These are phyloP conservation scores for Aspergillus homomorphus DNA, from an alignment of 495 filamentous ascomycete species.

Conservation along the genomic window DNA sequence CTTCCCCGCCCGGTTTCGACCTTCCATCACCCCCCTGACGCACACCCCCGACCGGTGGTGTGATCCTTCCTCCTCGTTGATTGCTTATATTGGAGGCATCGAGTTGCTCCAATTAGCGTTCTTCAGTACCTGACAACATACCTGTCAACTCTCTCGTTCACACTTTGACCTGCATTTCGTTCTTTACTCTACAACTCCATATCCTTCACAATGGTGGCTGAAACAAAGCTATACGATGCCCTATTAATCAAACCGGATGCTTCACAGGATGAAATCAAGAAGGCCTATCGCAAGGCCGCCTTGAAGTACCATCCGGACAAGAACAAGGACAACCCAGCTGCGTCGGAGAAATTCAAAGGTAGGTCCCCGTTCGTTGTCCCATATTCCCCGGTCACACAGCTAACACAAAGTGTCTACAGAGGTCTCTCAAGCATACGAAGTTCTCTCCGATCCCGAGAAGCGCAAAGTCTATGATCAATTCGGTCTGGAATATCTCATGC, in stretches of 20 bases:
- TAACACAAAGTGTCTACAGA: constrained; percentile 46
- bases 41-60: constrained; percentile 9
- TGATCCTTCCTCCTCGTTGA: constrained; percentile 9
- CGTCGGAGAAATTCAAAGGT: constrained; percentile 86
- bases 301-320: constrained; percentile 96
- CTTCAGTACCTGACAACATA: not conserved
- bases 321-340: constrained; percentile 84
- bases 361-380: constrained; percentile 16
- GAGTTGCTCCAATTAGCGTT: constrained; percentile 8
- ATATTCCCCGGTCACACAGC: not conserved
- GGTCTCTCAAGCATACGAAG: constrained; percentile 94
- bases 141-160: not conserved
- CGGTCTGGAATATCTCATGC: constrained; percentile 87
- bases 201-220: constrained; percentile 67
- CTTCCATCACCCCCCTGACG: constrained; percentile 6
- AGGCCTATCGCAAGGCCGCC: constrained; percentile 90
- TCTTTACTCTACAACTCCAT: not conserved
- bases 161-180: not conserved
- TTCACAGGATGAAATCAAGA: constrained; percentile 92
- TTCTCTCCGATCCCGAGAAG: constrained; percentile 95
- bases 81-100: constrained; percentile 8
- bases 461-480: constrained; percentile 94
- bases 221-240: constrained; percentile 81
- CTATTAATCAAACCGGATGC: constrained; percentile 74
- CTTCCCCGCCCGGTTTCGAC: constrained; percentile 7